A percentile compares a stretch with the other conserved stretches of the same genome.
These are phyloP conservation scores for Cyclotella atomus DNA, from an alignment of 108 stramenopile species.

Conservation along the genomic window DNA sequence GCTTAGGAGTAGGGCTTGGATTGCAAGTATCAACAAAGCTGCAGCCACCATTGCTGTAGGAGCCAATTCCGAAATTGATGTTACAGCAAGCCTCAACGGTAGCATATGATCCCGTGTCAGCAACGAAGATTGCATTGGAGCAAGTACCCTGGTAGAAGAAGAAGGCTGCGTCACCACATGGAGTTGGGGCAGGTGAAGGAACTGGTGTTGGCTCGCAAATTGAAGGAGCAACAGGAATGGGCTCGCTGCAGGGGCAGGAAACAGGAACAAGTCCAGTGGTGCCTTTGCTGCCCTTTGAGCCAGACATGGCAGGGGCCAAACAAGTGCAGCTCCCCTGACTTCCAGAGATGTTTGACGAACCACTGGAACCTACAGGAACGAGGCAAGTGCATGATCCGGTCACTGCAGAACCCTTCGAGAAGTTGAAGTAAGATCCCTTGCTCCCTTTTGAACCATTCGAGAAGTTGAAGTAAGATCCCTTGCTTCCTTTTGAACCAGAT, in stretches of 20 bases:
- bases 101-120: background rate
- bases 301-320: background rate
- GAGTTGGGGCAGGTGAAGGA: conserved; percentile 2
- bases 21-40: background rate
- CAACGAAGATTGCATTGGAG: conserved; percentile 1
- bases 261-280: background rate
- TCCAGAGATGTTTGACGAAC: background rate
- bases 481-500: background rate
- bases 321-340: background rate
- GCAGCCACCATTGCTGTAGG: background rate
- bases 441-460: background rate
- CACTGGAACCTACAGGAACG: background rate
- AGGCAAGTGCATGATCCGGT: background rate
- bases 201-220: conserved; percentile 3
- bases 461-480: conserved; percentile 2
- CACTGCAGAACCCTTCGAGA: background rate
- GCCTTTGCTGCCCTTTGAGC: conserved; percentile 5
- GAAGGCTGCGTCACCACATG: background rate
- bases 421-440: background rate
- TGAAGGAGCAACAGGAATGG: background rate
- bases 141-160: background rate
- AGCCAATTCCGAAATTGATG: background rate
- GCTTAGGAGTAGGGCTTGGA: background rate
- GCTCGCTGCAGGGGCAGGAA: conserved; percentile 1
- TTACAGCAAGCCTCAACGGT: background rate